A percentile compares a stretch with the other conserved stretches of the same genome.
Conservation (phyloP, 1,284 basidiomycete species). For the Peniophora sp. region DNA sequence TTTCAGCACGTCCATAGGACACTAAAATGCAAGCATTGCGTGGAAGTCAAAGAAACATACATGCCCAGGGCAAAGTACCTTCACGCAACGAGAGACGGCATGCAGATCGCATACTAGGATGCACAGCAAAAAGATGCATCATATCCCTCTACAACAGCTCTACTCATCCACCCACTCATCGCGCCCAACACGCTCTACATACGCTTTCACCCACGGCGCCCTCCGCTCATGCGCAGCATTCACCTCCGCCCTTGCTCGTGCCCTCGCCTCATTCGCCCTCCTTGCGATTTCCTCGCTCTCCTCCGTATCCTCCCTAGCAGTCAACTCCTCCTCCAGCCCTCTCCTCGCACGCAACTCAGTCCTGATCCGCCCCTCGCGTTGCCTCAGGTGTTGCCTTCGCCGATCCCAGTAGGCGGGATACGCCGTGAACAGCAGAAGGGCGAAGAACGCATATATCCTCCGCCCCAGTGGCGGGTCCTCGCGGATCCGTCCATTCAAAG, state of each 20-base stretch:
- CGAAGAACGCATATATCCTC: slow-evolving; percentile 46
- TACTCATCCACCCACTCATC: slow-evolving; percentile 67
- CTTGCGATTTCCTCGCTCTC: slow-evolving; percentile 23
- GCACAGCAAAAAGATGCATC: neutral
- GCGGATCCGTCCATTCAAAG: slow-evolving; percentile 28
- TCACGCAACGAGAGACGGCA: neutral
- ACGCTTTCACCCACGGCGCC: slow-evolving; percentile 55
- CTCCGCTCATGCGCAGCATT: slow-evolving; percentile 40
- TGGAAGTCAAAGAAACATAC: no score
- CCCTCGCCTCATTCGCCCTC: slow-evolving; percentile 22
- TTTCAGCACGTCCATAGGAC: no score
- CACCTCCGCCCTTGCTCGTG: slow-evolving; percentile 32
- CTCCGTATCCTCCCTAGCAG: slow-evolving; percentile 25
- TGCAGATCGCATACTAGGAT: neutral
- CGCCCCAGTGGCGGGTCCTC: slow-evolving; percentile 37
- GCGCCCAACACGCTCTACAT: slow-evolving; percentile 54
- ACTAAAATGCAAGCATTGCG: no score
- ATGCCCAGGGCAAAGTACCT: no score
- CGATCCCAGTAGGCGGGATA: slow-evolving; percentile 74
- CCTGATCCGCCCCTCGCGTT: slow-evolving; percentile 58
- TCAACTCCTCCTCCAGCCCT: slow-evolving; percentile 15
- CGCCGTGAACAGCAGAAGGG: slow-evolving; percentile 52
- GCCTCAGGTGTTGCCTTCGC: slow-evolving; percentile 48
- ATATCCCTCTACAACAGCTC: slow-evolving; percentile 2
- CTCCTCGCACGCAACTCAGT: slow-evolving; percentile 55